These are phyloP conservation scores for Serendipita indica DNA, from an alignment of 768 basidiomycete genomes.

Conservation along the genomic window DNA sequence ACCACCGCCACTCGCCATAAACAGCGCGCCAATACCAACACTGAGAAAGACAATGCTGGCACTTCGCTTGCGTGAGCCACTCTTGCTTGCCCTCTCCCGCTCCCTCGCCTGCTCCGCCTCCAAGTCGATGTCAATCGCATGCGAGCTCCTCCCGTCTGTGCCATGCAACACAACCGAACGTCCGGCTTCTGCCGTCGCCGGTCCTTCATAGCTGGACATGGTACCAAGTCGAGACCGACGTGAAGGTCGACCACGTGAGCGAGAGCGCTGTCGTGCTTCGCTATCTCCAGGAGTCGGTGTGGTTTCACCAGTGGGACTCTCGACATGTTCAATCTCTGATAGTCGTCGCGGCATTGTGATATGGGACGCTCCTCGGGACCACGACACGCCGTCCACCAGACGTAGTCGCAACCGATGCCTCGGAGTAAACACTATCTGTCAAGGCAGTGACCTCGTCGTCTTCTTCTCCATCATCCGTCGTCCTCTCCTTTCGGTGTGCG, in stretches of 20 bases:
- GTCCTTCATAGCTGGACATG: no score
- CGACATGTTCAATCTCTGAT: background rate
- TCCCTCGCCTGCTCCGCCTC: conserved; percentile 17
- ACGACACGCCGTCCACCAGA: conserved; percentile 36
- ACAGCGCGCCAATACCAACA: conserved; percentile 18
- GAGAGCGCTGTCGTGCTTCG: background rate
- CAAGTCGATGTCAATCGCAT: conserved; percentile 18
- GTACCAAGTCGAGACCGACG: background rate
- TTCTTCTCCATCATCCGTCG: conserved; percentile 25
- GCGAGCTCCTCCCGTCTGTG: no score
- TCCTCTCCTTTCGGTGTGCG: conserved; percentile 17
- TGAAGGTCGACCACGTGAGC: background rate
- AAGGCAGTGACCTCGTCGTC: conserved; percentile 42
- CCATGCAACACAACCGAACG: no score
- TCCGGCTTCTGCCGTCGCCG: no score
- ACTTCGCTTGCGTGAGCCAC: conserved; percentile 25
- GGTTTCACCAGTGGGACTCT: background rate
- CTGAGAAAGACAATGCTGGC: conserved; percentile 74
- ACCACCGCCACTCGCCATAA: background rate
- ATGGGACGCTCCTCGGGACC: conserved; percentile 21
- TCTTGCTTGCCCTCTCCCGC: conserved; percentile 1
- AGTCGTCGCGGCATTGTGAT: conserved; percentile 6
- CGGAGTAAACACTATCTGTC: conserved; percentile 67
- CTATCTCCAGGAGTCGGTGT: background rate
- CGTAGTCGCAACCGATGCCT: conserved; percentile 21